Base-by-base conservation (phyloP, 2,329 filamentous ascomycete species). In the Ophiostoma perfectum region DNA sequence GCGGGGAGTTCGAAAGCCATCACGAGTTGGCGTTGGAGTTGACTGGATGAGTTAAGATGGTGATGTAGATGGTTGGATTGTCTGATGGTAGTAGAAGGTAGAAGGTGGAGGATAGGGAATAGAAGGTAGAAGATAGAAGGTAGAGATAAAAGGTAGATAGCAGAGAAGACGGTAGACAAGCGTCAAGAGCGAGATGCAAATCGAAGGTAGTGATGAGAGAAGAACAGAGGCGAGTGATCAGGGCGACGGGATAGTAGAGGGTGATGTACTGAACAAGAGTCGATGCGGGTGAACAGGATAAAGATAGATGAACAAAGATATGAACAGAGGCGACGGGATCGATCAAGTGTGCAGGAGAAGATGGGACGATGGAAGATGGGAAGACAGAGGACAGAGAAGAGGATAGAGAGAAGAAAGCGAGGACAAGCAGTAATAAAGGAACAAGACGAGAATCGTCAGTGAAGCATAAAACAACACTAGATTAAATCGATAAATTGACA, bases 1-100 rank as follows among this genome's bases (percentile, higher is more conserved):
- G 73, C 69, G 27, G 45, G 8, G 16, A 70, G 67, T 41, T 75
- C 62, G 41, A 68, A 67, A 18, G 68, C 55, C 64, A 70, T 66
- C n/a, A n/a, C 36, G 27, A 55, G 49, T 7, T 18, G 52, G 16
- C 14, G 47, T n/a, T 18, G 12, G n/a, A n/a, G 14, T 11, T n/a
- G 45, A 47, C 0, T 5, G n/a, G 45, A 49, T n/a, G 16, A 12
- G 16, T 49, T 7, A 47, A 12, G 42, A 8, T 7, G 42, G 8
- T 44, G 42, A 7, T 44, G 42, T 44, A 44, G 42, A 44, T 44
- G 42, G 42, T 44, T 9, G 42, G 42, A 11, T 44, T 8, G 42
- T 44, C 8, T 44, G 42, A 9, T 44, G 42, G 5, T 12, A n/a
- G 16, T 49, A 49, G 4, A 49, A n/a, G 14, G 16, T 49, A 47